Conservation (phyloP, 2,329 filamentous ascomycete genomes). For the Fusarium virguliforme region DNA sequence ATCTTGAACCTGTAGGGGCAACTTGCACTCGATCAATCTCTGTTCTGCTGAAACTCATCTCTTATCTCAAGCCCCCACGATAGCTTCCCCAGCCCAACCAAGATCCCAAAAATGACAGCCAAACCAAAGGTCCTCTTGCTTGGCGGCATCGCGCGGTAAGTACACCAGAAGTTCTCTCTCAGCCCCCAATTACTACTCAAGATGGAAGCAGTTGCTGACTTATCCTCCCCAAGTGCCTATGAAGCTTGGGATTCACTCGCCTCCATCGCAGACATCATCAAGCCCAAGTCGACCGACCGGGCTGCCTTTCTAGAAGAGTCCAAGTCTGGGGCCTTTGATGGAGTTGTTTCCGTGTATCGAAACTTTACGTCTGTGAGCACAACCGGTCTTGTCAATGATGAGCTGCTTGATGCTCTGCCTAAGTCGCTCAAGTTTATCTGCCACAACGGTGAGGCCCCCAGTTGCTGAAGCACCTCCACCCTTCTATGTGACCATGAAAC, state of each 20-base stretch:
- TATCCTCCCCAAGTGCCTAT: constrained; percentile 66
- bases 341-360: constrained; percentile 76
- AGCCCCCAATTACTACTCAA: neutral
- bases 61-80: constrained; percentile 14
- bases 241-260: constrained; percentile 75
- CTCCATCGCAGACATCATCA: constrained; percentile 76
- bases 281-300: constrained; percentile 73
- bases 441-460: constrained; percentile 67
- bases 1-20: neutral
- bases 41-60: neutral
- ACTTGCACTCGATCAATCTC: neutral
- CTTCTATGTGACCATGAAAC: too few species aligned
- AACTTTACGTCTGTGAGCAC: constrained; percentile 76
- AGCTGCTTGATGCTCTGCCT: constrained; percentile 74
- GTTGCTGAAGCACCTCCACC: constrained; percentile 6
- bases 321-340: constrained; percentile 75
- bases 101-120: constrained; percentile 43
- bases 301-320: constrained; percentile 80
- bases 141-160: constrained; percentile 60
- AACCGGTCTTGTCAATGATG: constrained; percentile 80
- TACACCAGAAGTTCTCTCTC: constrained; percentile 5
- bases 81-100: neutral
- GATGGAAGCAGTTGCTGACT: neutral
- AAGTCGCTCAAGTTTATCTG: constrained; percentile 70
- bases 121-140: constrained; percentile 60